Conservation (phyloP, 805 yeast genomes). For the Myxozyma nipponensis region DNA sequence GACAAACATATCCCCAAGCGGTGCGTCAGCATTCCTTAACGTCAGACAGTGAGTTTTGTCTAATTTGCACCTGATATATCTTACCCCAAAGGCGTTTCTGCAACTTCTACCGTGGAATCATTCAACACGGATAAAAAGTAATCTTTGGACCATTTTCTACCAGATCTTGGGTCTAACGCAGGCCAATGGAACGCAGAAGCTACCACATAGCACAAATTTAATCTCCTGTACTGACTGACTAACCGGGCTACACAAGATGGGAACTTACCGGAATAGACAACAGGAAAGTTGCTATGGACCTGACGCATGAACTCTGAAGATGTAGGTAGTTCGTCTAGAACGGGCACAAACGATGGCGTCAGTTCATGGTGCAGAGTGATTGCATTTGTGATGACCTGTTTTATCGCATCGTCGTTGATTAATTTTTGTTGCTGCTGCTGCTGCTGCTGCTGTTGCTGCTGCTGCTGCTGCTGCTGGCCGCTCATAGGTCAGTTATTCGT, state of each 20-base stretch:
- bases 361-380: constrained; percentile 12
- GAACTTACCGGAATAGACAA: constrained; percentile 17
- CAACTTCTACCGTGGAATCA: constrained; percentile 8
- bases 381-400: not conserved
- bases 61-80: not conserved
- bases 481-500: not conserved
- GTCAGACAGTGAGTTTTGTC: constrained; percentile 9
- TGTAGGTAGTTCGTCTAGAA: constrained; percentile 3
- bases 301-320: constrained; percentile 20
- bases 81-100: constrained; percentile 26
- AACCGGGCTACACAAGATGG: not conserved
- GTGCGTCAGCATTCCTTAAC: constrained; percentile 41
- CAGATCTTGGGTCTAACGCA: constrained; percentile 14
- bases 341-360: constrained; percentile 21
- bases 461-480: not conserved
- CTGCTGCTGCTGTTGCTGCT: not conserved
- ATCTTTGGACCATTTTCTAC: constrained; percentile 9
- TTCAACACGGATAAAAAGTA: constrained; percentile 9
- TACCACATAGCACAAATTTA: not conserved
- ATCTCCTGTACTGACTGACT: not conserved
- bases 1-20: constrained; percentile 34
- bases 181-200: constrained; percentile 24
- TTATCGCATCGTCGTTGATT: not conserved
- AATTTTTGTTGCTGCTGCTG: no score
- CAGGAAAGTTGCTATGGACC: constrained; percentile 16